Conservation (phyloP, 768 basidiomycete genomes). For the Pleurotus pulmonarius region DNA sequence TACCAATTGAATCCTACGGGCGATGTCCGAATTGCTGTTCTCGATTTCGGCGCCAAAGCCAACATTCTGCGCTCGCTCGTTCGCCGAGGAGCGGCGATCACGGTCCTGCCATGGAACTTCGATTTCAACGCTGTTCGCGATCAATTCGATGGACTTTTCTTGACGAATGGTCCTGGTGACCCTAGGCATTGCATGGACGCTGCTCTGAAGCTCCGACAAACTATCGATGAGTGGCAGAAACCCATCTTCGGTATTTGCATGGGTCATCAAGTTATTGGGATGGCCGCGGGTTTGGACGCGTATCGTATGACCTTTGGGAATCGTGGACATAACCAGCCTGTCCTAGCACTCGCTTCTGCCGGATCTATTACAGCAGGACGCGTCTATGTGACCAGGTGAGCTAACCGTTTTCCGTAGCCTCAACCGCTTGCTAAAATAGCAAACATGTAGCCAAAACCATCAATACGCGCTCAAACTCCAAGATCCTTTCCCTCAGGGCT, state of each 20-base stretch:
- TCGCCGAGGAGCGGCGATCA: slow-evolving; percentile 86
- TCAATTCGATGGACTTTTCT: slow-evolving; percentile 90
- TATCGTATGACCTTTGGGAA: slow-evolving; percentile 99
- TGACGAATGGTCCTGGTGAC: slow-evolving; percentile 96
- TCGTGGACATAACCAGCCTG: slow-evolving; percentile 98
- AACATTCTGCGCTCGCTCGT: slow-evolving; percentile 94
- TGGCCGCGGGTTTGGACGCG: slow-evolving; percentile 94
- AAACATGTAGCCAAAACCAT: slow-evolving; percentile 76
- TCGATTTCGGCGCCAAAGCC: slow-evolving; percentile 97
- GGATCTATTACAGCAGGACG: slow-evolving; percentile 94
- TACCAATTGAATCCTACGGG: slow-evolving; percentile 87
- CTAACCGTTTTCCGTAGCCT: slow-evolving; percentile 4
- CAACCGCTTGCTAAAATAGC: slow-evolving; percentile 5
- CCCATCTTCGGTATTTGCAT: slow-evolving; percentile 99
- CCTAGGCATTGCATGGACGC: slow-evolving; percentile 87
- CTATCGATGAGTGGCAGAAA: slow-evolving; percentile 84
- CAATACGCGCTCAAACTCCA: slow-evolving; percentile 95
- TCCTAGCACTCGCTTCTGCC: slow-evolving; percentile 88
- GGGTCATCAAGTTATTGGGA: slow-evolving; percentile 97
- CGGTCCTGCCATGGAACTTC: slow-evolving; percentile 96
- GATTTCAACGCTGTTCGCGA: slow-evolving; percentile 93
- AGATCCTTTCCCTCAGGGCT: slow-evolving; percentile 94
- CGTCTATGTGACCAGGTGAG: slow-evolving; percentile 92
- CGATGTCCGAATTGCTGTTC: slow-evolving; percentile 88
- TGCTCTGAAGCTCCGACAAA: slow-evolving; percentile 73